A percentile compares a stretch with the other conserved stretches of the same genome.
phyloP scores from a whole-genome alignment of 176 grass and related monocot genomes.

The Thinopyrum elongatum region DNA sequence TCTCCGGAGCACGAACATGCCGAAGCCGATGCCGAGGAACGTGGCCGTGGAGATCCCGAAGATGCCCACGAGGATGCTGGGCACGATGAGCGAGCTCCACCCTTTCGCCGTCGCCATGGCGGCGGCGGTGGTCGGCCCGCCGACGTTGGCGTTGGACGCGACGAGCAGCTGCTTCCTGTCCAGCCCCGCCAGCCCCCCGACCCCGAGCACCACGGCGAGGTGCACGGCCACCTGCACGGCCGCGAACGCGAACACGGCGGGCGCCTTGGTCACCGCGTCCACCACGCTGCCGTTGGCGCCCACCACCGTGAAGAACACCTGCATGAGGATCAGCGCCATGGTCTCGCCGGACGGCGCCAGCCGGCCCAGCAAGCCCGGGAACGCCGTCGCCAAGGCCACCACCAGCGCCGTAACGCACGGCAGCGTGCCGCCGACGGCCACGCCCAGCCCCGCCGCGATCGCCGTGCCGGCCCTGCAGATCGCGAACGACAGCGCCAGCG shows the following conservation, averaged over 20 bases:
- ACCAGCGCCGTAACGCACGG: conserved; percentile 71
- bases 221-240: conserved; percentile 71
- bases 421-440: conserved; percentile 54
- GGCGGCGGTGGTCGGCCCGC: conserved; percentile 74
- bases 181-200: conserved; percentile 39
- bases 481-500: conserved; percentile 65
- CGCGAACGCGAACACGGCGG: conserved; percentile 69
- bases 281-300: conserved; percentile 83
- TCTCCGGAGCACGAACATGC: conserved; percentile 68
- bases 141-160: conserved; percentile 82
- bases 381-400: conserved; percentile 68
- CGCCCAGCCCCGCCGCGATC: conserved; percentile 41
- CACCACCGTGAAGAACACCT: conserved; percentile 86
- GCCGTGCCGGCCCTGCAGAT: conserved; percentile 75
- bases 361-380: conserved; percentile 50
- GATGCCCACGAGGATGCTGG: conserved; percentile 73
- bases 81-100: conserved; percentile 82
- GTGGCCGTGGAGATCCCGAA: conserved; percentile 79
- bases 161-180: conserved; percentile 68
- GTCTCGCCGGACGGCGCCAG: conserved; percentile 70
- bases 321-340: conserved; percentile 89
- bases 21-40: conserved; percentile 71
- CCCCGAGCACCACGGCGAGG: conserved; percentile 57
- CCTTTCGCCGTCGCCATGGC: conserved; percentile 87
- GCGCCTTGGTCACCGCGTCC: conserved; percentile 71